Conservation (phyloP, 176 grass and related monocot species). For the Poa annua region DNA sequence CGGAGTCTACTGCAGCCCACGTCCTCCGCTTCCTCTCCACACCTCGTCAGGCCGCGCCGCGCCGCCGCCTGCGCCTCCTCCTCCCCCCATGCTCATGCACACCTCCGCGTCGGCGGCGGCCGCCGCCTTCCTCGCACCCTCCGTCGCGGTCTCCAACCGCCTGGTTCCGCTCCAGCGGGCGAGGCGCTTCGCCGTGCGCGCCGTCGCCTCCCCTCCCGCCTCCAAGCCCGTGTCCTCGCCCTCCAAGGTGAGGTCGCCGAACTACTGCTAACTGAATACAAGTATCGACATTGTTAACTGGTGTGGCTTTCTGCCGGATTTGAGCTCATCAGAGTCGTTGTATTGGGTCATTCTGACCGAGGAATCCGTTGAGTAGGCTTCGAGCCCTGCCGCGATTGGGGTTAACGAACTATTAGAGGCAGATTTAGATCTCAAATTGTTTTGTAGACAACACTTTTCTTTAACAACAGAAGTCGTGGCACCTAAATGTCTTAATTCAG, state of each 20-base stretch:
- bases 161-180: constrained; percentile 28
- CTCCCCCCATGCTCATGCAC: constrained; percentile 47
- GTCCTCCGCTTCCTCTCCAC: constrained; percentile 38
- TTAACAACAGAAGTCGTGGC: background rate
- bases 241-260: constrained; percentile 61
- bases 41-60: background rate
- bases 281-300: background rate
- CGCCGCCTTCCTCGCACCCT: constrained; percentile 37
- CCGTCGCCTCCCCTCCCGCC: constrained; percentile 66
- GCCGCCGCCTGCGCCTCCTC: background rate
- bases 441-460: background rate
- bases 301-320: background rate
- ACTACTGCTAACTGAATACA: background rate
- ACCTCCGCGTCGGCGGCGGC: constrained; percentile 22
- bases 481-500: background rate
- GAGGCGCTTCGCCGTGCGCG: constrained; percentile 53
- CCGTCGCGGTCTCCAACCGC: constrained; percentile 26
- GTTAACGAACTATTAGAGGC: background rate
- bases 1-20: constrained; percentile 33
- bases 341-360: background rate
- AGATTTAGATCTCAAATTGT: constrained; percentile 9
- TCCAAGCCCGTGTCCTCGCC: constrained; percentile 45
- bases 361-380: background rate
- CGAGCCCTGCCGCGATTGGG: background rate
- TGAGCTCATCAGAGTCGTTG: background rate